phyloP scores from a whole-genome alignment of 257 asterid species.

The Petunia secreta region DNA sequence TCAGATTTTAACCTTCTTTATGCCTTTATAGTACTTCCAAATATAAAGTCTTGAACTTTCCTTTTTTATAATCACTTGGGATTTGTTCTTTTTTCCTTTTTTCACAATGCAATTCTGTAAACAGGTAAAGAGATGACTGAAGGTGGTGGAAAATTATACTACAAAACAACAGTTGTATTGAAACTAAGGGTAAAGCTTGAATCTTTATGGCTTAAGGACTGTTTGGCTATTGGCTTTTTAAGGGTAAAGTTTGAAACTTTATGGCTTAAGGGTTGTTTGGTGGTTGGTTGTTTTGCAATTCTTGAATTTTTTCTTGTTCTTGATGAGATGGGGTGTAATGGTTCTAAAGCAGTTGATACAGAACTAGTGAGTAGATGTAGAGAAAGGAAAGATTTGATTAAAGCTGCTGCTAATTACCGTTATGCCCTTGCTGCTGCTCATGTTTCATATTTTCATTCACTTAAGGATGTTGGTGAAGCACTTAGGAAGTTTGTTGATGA shows the following conservation, averaged over 20 bases:
- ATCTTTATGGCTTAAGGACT: conserved; percentile 21
- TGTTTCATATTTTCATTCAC: conserved; percentile 74
- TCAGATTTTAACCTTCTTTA: background rate
- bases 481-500: conserved; percentile 86
- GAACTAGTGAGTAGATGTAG: conserved; percentile 86
- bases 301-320: background rate
- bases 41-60: conserved; percentile 3
- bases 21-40: background rate
- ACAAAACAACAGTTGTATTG: background rate
- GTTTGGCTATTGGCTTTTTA: background rate
- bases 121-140: conserved; percentile 31
- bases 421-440: conserved; percentile 95
- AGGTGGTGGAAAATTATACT: conserved; percentile 22
- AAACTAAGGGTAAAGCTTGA: background rate
- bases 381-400: conserved; percentile 73
- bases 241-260: background rate
- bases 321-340: conserved; percentile 75
- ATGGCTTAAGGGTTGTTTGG: conserved; percentile 21
- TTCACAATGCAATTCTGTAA: conserved; percentile 49
- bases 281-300: background rate
- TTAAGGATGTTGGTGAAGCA: conserved; percentile 91
- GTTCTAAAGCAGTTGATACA: conserved; percentile 72
- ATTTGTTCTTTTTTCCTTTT: background rate
- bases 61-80: conserved; percentile 22
- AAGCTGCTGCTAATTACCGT: conserved; percentile 85